Percentiles rank a stretch among this genome's conserved stretches.
These are phyloP conservation scores for Populus hybrid DNA, from an alignment of 441 rosid genomes.

Conservation along the genomic window DNA sequence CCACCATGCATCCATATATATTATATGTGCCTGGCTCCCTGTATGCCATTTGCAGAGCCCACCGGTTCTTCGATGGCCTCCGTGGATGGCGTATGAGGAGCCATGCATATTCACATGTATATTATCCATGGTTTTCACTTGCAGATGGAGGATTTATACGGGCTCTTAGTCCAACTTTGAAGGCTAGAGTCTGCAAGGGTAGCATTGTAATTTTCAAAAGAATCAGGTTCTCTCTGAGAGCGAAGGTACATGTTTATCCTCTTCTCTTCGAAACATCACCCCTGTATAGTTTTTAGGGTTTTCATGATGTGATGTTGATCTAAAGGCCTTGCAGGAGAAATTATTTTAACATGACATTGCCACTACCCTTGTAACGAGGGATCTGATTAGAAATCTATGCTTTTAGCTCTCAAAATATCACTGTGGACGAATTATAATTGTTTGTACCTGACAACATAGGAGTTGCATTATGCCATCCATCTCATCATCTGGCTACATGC, in stretches of 20 bases:
- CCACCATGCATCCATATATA: neutral
- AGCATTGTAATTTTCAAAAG: constrained; percentile 25
- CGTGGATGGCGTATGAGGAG: constrained; percentile 99
- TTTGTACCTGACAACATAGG: constrained; percentile 23
- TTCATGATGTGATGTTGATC: constrained; percentile 14
- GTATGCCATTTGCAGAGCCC: constrained; percentile 89
- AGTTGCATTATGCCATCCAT: constrained; percentile 15
- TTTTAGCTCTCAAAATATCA: neutral
- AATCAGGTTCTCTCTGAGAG: neutral
- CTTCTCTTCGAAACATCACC: neutral
- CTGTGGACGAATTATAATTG: constrained; percentile 4
- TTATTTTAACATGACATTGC: neutral
- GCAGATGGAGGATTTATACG: neutral
- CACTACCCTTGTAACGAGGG: constrained; percentile 22
- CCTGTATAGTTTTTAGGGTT: constrained; percentile 23
- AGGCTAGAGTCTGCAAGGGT: neutral
- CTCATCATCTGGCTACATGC: neutral
- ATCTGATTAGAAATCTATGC: constrained; percentile 1
- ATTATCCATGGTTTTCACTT: constrained; percentile 1
- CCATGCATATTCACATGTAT: constrained; percentile 61
- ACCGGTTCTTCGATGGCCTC: constrained; percentile 64
- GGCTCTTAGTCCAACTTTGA: constrained; percentile 4
- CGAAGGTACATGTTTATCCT: constrained; percentile 13
- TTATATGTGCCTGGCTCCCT: constrained; percentile 96
- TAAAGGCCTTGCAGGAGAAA: neutral